phyloP scores from a whole-genome alignment of 2,329 filamentous ascomycete genomes.

The Penicillium sp. region DNA sequence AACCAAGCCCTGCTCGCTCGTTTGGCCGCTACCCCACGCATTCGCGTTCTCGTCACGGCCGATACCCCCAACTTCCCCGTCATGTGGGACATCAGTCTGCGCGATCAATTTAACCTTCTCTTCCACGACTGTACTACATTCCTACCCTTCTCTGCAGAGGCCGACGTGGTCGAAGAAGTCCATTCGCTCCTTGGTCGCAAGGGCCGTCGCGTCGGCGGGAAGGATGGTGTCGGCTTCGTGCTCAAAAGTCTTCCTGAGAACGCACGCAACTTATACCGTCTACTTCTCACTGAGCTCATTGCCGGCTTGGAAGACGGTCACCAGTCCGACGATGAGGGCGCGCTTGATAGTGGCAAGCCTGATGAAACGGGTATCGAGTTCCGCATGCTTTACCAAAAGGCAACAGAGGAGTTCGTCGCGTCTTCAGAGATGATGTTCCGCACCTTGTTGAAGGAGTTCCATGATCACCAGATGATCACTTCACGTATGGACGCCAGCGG shows the following conservation, averaged over 20 bases:
- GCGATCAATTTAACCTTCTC: constrained; percentile 78
- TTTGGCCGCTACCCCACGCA: constrained; percentile 70
- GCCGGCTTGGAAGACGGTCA: constrained; percentile 60
- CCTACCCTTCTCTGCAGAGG: constrained; percentile 68
- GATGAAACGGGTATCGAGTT: constrained; percentile 76
- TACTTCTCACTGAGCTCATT: constrained; percentile 83
- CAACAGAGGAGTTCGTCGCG: constrained; percentile 94
- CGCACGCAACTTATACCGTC: constrained; percentile 79
- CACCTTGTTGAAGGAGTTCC: constrained; percentile 92
- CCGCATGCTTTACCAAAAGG: constrained; percentile 88
- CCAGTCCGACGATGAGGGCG: constrained; percentile 53
- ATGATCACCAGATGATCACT: constrained; percentile 96
- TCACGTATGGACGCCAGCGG: constrained; percentile 83
- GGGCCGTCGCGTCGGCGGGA: constrained; percentile 76
- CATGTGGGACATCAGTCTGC: constrained; percentile 86
- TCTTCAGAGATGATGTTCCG: constrained; percentile 95
- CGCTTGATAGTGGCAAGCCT: constrained; percentile 31
- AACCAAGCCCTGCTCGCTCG: constrained; percentile 73
- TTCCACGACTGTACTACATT: constrained; percentile 97
- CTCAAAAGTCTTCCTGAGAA: constrained; percentile 89
- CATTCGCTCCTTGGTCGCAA: constrained; percentile 82
- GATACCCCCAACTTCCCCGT: constrained; percentile 86
- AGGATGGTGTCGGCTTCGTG: constrained; percentile 90
- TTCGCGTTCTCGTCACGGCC: constrained; percentile 76
- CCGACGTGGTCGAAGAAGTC: constrained; percentile 86